phyloP scores from a whole-genome alignment of 192 early-diverging fungal species.

The Chytriomyces hyalinus region DNA sequence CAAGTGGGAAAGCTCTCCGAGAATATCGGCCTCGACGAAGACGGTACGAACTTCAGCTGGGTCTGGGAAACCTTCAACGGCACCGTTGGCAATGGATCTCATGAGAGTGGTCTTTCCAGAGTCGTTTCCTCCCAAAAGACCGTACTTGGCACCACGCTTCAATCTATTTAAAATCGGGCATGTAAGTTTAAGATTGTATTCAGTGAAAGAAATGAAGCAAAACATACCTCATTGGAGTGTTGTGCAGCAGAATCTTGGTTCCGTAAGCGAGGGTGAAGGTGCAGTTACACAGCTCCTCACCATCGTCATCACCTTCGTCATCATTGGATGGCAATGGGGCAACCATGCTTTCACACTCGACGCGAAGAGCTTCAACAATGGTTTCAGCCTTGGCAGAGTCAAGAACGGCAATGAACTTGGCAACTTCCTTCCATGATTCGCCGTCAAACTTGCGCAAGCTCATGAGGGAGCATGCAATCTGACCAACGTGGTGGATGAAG shows the following conservation, averaged over 20 bases:
- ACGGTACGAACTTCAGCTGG: conserved; percentile 76
- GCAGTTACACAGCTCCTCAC: conserved; percentile 71
- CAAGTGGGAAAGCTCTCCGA: conserved; percentile 74
- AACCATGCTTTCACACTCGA: conserved; percentile 36
- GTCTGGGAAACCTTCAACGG: conserved; percentile 82
- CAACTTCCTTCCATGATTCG: conserved; percentile 68
- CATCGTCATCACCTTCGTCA: conserved; percentile 49
- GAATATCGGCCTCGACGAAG: conserved; percentile 69
- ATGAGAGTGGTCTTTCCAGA: conserved; percentile 86
- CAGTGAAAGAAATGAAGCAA: background rate
- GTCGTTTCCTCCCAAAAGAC: conserved; percentile 83
- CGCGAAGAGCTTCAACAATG: conserved; percentile 33
- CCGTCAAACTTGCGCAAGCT: conserved; percentile 67
- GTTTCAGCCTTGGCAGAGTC: conserved; percentile 44
- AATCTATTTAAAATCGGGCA: conserved; percentile 53
- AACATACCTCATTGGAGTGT: conserved; percentile 52
- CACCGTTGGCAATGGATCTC: conserved; percentile 82
- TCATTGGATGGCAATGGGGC: conserved; percentile 53
- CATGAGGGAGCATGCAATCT: conserved; percentile 65
- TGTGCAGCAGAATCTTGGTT: conserved; percentile 80
- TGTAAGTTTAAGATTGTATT: background rate
- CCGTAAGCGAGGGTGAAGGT: conserved; percentile 85
- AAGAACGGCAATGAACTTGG: conserved; percentile 60
- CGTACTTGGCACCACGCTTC: conserved; percentile 80
- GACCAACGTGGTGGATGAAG: conserved; percentile 62